Conservation (phyloP, 352 stramenopile species). For the Globisporangium perplexum region DNA sequence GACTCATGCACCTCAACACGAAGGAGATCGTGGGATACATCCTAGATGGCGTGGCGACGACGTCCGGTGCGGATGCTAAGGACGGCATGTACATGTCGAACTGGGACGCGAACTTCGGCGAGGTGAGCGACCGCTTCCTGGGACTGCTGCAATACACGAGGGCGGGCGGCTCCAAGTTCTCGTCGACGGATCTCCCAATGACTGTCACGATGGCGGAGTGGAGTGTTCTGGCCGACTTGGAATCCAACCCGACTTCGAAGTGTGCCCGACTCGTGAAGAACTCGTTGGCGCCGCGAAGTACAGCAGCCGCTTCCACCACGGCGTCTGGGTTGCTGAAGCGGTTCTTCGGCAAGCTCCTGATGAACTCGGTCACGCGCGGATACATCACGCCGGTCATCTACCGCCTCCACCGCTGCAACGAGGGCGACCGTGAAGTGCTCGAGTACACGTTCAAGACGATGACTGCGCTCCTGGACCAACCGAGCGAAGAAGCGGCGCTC, state of each 20-base stretch:
- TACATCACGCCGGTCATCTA: slow-evolving; percentile 35
- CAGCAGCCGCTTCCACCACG: too few species aligned
- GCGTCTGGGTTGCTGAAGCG: slow-evolving; percentile 20
- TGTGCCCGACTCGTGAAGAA: slow-evolving; percentile 8
- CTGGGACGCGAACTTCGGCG: slow-evolving; percentile 30
- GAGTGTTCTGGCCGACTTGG: slow-evolving; percentile 16
- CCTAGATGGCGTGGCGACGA: slow-evolving; percentile 34
- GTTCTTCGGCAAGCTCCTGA: slow-evolving; percentile 23
- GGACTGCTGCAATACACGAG: slow-evolving; percentile 11
- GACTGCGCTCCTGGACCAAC: not conserved
- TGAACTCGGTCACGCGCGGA: slow-evolving; percentile 10
- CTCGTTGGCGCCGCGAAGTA: too few species aligned
- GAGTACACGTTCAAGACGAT: slow-evolving; percentile 18
- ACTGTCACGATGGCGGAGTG: slow-evolving; percentile 20
- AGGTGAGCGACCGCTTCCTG: slow-evolving; percentile 30
- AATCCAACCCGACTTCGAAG: slow-evolving; percentile 19
- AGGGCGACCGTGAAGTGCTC: slow-evolving; percentile 19
- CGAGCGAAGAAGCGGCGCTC: slow-evolving; percentile 20
- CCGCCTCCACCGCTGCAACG: slow-evolving; percentile 26
- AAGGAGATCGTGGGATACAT: slow-evolving; percentile 40
- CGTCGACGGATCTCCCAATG: slow-evolving; percentile 10
- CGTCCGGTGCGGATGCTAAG: slow-evolving; percentile 22
- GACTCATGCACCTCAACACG: slow-evolving; percentile 33
- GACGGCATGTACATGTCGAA: slow-evolving; percentile 29
- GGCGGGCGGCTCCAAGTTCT: slow-evolving; percentile 7